These are phyloP conservation scores for Emergomyces pasteurianus DNA, from an alignment of 2,329 filamentous ascomycete genomes.

Conservation along the genomic window DNA sequence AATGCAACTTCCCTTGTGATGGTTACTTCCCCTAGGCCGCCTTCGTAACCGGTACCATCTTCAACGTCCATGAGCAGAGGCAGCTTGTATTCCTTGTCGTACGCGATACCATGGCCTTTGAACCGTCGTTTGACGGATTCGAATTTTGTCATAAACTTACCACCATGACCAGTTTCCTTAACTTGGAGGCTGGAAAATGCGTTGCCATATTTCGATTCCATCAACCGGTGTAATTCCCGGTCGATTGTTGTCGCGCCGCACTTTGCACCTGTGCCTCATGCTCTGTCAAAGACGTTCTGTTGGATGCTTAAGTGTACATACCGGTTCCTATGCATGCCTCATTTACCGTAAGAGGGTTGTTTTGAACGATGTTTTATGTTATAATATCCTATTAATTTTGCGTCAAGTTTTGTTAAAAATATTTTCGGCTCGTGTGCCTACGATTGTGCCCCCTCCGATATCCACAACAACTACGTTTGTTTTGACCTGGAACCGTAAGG, in stretches of 20 bases:
- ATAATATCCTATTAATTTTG: conserved; percentile 7
- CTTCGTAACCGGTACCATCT: background rate
- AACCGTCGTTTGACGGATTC: conserved; percentile 17
- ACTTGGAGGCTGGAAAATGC: conserved; percentile 11
- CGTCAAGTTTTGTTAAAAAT: background rate
- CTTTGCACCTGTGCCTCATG: conserved; percentile 12
- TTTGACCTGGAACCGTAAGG: background rate
- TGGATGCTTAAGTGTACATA: background rate
- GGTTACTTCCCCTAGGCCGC: background rate
- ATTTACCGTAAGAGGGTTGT: background rate
- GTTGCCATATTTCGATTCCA: conserved; percentile 14
- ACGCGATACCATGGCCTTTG: background rate
- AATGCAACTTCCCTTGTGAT: conserved; percentile 1
- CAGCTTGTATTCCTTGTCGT: background rate
- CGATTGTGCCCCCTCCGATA: conserved; percentile 14
- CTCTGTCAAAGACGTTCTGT: background rate
- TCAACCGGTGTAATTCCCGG: conserved; percentile 14
- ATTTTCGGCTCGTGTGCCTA: background rate
- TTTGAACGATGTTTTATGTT: conserved; percentile 2
- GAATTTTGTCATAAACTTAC: conserved; percentile 19
- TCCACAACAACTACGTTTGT: conserved; percentile 10
- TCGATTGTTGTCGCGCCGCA: conserved; percentile 20
- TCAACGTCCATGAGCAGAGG: conserved; percentile 4
- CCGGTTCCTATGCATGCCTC: conserved; percentile 6
- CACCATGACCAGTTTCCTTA: conserved; percentile 13